Base-by-base conservation (phyloP, 495 filamentous ascomycete species). In the Mytilinidion resinicola region DNA sequence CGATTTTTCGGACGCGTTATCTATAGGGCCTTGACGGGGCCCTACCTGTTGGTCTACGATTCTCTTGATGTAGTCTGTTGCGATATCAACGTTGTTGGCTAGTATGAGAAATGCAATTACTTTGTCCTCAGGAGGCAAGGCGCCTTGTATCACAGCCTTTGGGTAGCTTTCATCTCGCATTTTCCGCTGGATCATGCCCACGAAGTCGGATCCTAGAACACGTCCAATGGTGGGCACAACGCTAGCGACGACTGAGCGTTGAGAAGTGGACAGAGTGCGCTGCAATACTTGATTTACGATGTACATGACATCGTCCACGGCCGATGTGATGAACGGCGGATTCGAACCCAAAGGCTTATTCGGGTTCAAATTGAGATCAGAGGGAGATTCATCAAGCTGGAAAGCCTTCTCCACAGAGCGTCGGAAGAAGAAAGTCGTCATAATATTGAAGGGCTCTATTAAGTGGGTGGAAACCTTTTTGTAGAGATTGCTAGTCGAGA, bases 291-390 rank as follows among this genome's bases (percentile, higher is more conserved):
- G 87, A 68, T 95, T 92, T 67, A 96, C 90, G 61, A 96, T 96
- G 74, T 96, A 98, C 95, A 97, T 97, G 55, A 97, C 91, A 72
- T 95, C 93, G 75, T 97, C 93, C 9, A 98, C 91, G 1, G 93
- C 90, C 0, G 91, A 95, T 51, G 91, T 92, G 66, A 98, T 96
- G 64, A 87, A 95, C 9, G 93, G 93, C 9, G 90, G 82, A 65
- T 91, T 89, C 1, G 83, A 76, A 44, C 73, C 74, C 41, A 95
- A 78, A 8, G 85, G 71, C 55, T 78, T 86, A 53, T 78, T 84
- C 14, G 81, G 78, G 64, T 85, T 89, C 36, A 97, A 74, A 3
- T 85, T 85, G 33, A 96, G 76, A 42, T 88, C 89, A 0, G 78
- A 76, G 0, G 93, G 92, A n/a, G 83, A 80, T 72, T 98, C 95